phyloP scores from a whole-genome alignment of 2,329 filamentous ascomycete genomes.

The Paecilomyces sp. region DNA sequence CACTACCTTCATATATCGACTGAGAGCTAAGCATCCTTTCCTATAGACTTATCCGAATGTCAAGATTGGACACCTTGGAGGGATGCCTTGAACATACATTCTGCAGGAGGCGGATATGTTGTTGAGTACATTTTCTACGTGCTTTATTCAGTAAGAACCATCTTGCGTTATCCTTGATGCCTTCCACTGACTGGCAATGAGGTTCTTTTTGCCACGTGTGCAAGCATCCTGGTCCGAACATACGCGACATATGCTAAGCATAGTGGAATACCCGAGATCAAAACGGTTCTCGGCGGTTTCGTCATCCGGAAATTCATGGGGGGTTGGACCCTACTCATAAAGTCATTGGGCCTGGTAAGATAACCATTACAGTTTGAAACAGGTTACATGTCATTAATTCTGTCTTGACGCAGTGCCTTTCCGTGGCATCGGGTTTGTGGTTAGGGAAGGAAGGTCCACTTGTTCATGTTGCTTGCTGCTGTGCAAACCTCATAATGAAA shows the following conservation, averaged over 20 bases:
- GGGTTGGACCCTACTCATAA: conserved; percentile 79
- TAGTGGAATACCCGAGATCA: conserved; percentile 95
- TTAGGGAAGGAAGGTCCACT: conserved; percentile 91
- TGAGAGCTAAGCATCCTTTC: conserved; percentile 9
- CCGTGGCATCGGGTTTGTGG: conserved; percentile 93
- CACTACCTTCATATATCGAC: not conserved
- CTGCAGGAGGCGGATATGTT: conserved; percentile 65
- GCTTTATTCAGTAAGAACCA: conserved; percentile 63
- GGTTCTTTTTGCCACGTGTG: conserved; percentile 69
- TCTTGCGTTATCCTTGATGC: not conserved
- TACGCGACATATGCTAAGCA: conserved; percentile 88
- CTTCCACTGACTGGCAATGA: conserved; percentile 29
- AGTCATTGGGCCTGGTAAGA: conserved; percentile 76
- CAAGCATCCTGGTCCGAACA: conserved; percentile 71
- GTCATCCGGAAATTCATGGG: conserved; percentile 84
- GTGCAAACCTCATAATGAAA: conserved; percentile 89
- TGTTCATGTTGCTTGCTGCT: conserved; percentile 95
- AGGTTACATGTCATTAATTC: conserved; percentile 11
- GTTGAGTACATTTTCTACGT: conserved; percentile 85
- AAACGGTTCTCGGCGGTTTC: conserved; percentile 89
- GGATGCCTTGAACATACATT: conserved; percentile 60
- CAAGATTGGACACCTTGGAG: conserved; percentile 84
- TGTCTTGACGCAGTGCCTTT: conserved; percentile 59
- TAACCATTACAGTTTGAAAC: not conserved
- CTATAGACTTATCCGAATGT: conserved; percentile 64